Evolutionary conservation across 768 basidiomycete species (phyloP).

Genomic region (Leccinum obscurum): DNA sequence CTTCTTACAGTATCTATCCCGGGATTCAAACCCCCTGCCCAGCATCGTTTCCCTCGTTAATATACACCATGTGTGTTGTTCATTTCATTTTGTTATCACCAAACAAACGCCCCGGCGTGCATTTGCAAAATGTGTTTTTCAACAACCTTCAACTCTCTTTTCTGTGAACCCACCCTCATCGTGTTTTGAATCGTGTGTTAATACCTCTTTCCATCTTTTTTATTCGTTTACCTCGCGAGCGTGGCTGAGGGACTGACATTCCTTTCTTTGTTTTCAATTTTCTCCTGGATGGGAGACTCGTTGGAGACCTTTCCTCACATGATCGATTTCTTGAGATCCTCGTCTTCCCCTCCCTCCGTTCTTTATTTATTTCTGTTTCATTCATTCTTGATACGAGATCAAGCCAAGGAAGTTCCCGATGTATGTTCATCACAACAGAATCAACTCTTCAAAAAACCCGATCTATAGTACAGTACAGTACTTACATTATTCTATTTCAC

Average conservation of each 20-base stretch:
- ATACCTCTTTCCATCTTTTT: background rate
- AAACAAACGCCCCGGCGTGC: background rate
- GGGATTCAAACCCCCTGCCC: background rate
- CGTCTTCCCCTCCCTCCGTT: background rate
- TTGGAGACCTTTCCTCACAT: background rate
- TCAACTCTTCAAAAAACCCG: too few relatives aligned
- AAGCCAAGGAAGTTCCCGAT: too few relatives aligned
- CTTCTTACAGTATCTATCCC: conserved; percentile 13
- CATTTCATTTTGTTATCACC: background rate
- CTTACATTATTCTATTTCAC: background rate
- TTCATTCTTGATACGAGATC: too few relatives aligned
- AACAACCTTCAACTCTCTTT: background rate
- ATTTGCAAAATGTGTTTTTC: background rate
- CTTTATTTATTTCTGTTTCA: too few relatives aligned
- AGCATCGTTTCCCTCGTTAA: background rate
- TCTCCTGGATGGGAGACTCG: background rate
- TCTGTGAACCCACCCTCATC: background rate
- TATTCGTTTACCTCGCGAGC: background rate
- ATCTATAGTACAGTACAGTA: background rate
- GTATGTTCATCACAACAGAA: too few relatives aligned
- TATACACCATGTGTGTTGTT: conserved; percentile 1
- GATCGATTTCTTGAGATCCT: background rate
- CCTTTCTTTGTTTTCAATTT: background rate
- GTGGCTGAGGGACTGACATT: background rate
- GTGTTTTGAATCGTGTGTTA: background rate